Evolutionary conservation across 495 filamentous ascomycete species (phyloP).

Genomic region (Neurospora sp.): DNA sequence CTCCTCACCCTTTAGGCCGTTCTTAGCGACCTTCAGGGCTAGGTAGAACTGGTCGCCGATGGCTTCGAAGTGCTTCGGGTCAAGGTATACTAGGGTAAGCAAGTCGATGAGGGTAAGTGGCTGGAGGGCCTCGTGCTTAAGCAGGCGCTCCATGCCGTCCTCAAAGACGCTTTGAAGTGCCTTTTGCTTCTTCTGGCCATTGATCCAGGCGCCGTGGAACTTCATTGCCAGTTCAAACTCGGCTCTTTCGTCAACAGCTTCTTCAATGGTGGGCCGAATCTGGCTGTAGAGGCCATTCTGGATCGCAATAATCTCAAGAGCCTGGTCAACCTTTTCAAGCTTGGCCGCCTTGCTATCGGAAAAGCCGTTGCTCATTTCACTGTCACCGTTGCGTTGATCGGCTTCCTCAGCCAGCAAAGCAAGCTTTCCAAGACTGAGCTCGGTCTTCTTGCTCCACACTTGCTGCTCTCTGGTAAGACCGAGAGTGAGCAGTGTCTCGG

Average conservation of each 20-base stretch:
- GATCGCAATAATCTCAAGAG: constrained; percentile 54
- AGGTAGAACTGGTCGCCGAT: constrained; percentile 53
- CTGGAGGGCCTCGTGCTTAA: constrained; percentile 57
- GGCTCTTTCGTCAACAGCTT: constrained; percentile 67
- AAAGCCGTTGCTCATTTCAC: constrained; percentile 20
- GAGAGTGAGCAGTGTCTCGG: constrained; percentile 51
- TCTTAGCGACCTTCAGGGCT: constrained; percentile 57
- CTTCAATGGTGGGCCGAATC: constrained; percentile 43
- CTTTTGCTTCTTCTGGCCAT: constrained; percentile 43
- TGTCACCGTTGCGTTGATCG: constrained; percentile 19
- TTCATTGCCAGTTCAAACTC: constrained; percentile 66
- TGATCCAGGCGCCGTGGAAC: constrained; percentile 44
- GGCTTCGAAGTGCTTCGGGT: constrained; percentile 24
- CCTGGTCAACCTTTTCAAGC: constrained; percentile 43
- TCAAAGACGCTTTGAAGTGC: constrained; percentile 55
- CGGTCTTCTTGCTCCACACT: constrained; percentile 81
- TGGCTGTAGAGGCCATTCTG: constrained; percentile 62
- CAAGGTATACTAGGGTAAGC: constrained; percentile 59
- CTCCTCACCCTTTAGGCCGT: constrained; percentile 41
- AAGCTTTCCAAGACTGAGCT: constrained; percentile 81
- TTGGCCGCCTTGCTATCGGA: constrained; percentile 20
- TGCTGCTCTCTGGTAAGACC: constrained; percentile 59
- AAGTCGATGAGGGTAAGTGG: constrained; percentile 65
- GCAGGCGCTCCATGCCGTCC: constrained; percentile 50
- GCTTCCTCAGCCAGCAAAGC: constrained; percentile 53